Percentiles rank a stretch among this genome's conserved stretches.
Conservation (phyloP, 2,329 filamentous ascomycete genomes). For the Fusarium protoensiforme region DNA sequence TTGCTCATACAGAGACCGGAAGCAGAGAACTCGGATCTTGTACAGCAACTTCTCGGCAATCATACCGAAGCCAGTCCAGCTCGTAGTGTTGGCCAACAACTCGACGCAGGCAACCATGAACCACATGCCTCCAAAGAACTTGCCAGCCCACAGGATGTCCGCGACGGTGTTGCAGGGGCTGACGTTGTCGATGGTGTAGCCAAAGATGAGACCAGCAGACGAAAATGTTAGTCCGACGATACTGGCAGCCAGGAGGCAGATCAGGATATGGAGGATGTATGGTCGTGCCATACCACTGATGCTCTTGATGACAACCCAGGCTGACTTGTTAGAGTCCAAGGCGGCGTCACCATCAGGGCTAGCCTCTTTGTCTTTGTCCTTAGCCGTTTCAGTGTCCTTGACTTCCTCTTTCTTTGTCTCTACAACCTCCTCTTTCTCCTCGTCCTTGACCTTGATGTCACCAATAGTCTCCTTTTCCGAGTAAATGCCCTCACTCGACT, state of each 20-base stretch:
- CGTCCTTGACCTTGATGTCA: conserved; percentile 42
- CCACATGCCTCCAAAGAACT: conserved; percentile 68
- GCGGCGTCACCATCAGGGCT: conserved; percentile 47
- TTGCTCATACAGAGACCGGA: conserved; percentile 73
- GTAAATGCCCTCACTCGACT: conserved; percentile 56
- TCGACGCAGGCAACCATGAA: conserved; percentile 62
- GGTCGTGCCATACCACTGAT: conserved; percentile 53
- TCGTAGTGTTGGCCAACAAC: conserved; percentile 65
- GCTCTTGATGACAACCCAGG: conserved; percentile 52
- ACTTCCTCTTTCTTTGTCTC: conserved; percentile 47
- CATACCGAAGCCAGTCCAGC: conserved; percentile 61
- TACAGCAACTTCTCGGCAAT: conserved; percentile 73
- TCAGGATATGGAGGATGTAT: conserved; percentile 51
- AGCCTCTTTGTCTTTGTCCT: conserved; percentile 46
- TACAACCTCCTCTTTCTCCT: conserved; percentile 54
- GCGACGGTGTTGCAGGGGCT: conserved; percentile 59
- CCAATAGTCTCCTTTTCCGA: conserved; percentile 53
- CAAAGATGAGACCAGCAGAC: conserved; percentile 64
- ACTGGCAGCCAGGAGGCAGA: conserved; percentile 56
- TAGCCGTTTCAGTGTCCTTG: conserved; percentile 45
- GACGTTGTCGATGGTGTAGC: conserved; percentile 53
- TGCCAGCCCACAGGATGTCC: conserved; percentile 50
- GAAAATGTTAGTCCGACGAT: conserved; percentile 67
- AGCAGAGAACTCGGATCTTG: conserved; percentile 70
- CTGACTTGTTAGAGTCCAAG: conserved; percentile 54